phyloP scores from a whole-genome alignment of 2,329 filamentous ascomycete species.

The Alternaria angustiovoidea region DNA sequence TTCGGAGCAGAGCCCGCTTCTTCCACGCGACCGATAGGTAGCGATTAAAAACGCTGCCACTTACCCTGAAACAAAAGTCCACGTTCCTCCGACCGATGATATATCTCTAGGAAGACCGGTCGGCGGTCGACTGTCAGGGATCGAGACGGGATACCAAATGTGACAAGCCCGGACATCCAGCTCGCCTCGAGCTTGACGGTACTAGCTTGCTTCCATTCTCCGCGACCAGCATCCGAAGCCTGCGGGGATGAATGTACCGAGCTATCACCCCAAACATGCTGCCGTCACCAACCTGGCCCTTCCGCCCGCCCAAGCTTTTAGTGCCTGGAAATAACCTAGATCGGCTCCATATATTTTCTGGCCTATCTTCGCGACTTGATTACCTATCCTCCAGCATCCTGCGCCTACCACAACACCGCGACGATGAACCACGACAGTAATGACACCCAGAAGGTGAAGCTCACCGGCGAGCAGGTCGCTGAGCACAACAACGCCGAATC shows the following conservation, averaged over 20 bases:
- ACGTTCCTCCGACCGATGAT: background rate
- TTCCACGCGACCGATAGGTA: constrained; percentile 3
- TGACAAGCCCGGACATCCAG: constrained; percentile 1
- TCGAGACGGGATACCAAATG: constrained; percentile 4
- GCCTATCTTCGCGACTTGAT: constrained; percentile 9
- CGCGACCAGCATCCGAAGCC: constrained; percentile 24
- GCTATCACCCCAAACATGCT: constrained; percentile 25
- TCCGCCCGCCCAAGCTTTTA: constrained; percentile 30
- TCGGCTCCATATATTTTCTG: constrained; percentile 17
- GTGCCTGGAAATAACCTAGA: constrained; percentile 33
- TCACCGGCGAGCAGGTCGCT: constrained; percentile 60
- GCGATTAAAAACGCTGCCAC: background rate
- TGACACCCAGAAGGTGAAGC: constrained; percentile 53
- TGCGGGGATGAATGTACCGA: constrained; percentile 44
- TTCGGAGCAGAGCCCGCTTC: constrained; percentile 5
- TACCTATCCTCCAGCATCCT: constrained; percentile 5
- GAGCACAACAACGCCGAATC: constrained; percentile 83
- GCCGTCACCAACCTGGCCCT: constrained; percentile 44
- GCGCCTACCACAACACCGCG: constrained; percentile 21
- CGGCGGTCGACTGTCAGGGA: background rate
- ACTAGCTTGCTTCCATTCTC: background rate
- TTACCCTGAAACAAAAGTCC: background rate
- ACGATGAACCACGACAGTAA: constrained; percentile 56
- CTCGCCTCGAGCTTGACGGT: background rate
- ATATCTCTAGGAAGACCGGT: background rate